Evolutionary conservation across 306 rosid genomes (phyloP).

Genomic region (Trifolium repens): DNA sequence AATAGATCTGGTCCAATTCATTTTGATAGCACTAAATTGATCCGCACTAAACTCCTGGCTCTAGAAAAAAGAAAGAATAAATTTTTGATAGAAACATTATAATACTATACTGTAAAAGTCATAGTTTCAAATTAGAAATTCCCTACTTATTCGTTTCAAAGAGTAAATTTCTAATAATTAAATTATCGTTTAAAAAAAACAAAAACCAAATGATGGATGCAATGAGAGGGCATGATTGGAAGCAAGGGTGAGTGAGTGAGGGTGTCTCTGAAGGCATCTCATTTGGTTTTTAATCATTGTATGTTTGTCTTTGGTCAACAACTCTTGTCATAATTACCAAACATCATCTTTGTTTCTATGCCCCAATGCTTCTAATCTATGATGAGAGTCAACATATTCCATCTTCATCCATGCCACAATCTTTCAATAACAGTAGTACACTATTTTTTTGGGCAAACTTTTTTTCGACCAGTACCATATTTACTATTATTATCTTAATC

Average conservation of each 20-base stretch:
- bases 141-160: too few relatives aligned
- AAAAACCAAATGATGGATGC: background rate
- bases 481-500: constrained; percentile 24
- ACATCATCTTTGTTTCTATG: constrained; percentile 40
- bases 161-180: too few relatives aligned
- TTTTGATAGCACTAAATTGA: too few relatives aligned
- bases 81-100: too few relatives aligned
- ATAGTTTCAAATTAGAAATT: too few relatives aligned
- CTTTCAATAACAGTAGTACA: background rate
- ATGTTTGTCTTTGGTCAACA: constrained; percentile 51
- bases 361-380: constrained; percentile 24
- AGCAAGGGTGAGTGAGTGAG: constrained; percentile 57
- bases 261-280: constrained; percentile 50
- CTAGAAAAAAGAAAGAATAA: too few relatives aligned
- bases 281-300: constrained; percentile 11
- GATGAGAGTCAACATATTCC: constrained; percentile 42
- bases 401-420: constrained; percentile 38
- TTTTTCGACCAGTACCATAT: too few relatives aligned
- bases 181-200: too few relatives aligned
- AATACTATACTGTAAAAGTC: too few relatives aligned
- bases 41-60: too few relatives aligned
- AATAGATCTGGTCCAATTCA: too few relatives aligned
- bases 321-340: constrained; percentile 34
- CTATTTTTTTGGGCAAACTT: too few relatives aligned
- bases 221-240: constrained; percentile 32